Percentiles rank a stretch among this genome's conserved stretches.
phyloP scores from a whole-genome alignment of 805 yeast genomes.

The Candida nonsorbophila region DNA sequence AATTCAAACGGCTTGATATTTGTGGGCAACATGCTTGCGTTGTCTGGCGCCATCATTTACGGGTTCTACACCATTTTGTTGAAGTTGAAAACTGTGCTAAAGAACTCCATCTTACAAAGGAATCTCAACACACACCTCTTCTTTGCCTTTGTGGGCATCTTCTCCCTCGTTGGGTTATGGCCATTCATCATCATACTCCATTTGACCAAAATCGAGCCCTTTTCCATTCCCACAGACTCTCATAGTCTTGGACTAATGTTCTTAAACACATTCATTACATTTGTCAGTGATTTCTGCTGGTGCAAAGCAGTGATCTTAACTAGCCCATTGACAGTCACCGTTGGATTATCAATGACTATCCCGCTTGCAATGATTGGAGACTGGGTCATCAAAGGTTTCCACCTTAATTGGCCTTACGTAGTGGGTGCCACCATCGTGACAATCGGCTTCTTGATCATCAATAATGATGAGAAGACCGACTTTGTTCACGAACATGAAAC shows the following conservation, averaged over 20 bases:
- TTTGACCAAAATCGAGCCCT: constrained; percentile 56
- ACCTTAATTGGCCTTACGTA: constrained; percentile 57
- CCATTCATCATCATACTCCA: constrained; percentile 71
- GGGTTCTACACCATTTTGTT: constrained; percentile 86
- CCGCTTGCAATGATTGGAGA: constrained; percentile 95
- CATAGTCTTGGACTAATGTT: constrained; percentile 50
- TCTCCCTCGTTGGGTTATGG: constrained; percentile 73
- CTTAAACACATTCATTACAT: constrained; percentile 70
- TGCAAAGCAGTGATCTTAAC: constrained; percentile 91
- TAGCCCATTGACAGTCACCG: constrained; percentile 91
- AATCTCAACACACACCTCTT: constrained; percentile 80
- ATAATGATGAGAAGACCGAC: constrained; percentile 71
- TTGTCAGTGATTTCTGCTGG: constrained; percentile 91
- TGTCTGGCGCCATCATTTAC: constrained; percentile 82
- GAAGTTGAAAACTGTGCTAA: constrained; percentile 54
- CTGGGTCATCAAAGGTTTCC: constrained; percentile 61
- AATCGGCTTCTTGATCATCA: constrained; percentile 77
- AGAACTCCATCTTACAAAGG: constrained; percentile 53
- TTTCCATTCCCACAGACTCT: constrained; percentile 60
- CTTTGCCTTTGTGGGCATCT: constrained; percentile 92
- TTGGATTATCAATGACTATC: constrained; percentile 87
- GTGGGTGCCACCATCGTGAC: constrained; percentile 80
- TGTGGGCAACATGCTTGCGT: constrained; percentile 74
- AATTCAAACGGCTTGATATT: constrained; percentile 22
- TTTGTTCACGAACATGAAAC: constrained; percentile 12